Conservation (phyloP, 2,329 filamentous ascomycete genomes). For the Fusarium agapanthi region DNA sequence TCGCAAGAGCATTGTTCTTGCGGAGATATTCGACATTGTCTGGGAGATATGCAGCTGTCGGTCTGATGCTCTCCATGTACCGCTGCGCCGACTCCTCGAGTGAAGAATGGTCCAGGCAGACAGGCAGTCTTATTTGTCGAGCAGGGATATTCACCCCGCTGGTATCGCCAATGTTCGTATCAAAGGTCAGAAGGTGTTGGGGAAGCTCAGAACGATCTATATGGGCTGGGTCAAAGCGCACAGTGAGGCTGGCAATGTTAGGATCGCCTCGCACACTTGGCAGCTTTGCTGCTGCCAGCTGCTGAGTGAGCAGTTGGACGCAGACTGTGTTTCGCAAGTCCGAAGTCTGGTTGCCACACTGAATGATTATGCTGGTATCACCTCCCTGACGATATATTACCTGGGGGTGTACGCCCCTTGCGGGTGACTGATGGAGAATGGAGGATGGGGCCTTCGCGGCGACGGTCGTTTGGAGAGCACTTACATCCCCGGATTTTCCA, state of each 20-base stretch:
- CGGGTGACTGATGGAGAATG: neutral
- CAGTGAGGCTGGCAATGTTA: neutral
- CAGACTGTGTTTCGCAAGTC: neutral
- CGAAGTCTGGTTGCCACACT: neutral
- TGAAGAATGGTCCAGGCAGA: neutral
- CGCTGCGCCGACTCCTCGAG: neutral
- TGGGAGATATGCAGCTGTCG: neutral
- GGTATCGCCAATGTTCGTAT: neutral
- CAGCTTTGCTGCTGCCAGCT: neutral
- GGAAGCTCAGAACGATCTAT: neutral
- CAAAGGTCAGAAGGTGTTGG: neutral
- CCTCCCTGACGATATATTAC: neutral
- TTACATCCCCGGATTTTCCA: neutral
- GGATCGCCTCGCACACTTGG: neutral
- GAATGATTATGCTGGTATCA: neutral
- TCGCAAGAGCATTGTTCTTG: conserved; percentile 4
- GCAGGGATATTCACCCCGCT: neutral
- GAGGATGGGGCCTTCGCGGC: neutral
- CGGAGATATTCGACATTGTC: neutral
- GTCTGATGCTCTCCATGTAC: neutral
- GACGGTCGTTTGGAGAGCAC: neutral
- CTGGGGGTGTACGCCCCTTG: neutral
- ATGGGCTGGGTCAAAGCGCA: neutral
- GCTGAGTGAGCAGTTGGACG: neutral
- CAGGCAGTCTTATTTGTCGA: neutral